Evolutionary conservation across 2,329 filamentous ascomycete genomes (phyloP).

Genomic region (Fusarium odoratissimum): DNA sequence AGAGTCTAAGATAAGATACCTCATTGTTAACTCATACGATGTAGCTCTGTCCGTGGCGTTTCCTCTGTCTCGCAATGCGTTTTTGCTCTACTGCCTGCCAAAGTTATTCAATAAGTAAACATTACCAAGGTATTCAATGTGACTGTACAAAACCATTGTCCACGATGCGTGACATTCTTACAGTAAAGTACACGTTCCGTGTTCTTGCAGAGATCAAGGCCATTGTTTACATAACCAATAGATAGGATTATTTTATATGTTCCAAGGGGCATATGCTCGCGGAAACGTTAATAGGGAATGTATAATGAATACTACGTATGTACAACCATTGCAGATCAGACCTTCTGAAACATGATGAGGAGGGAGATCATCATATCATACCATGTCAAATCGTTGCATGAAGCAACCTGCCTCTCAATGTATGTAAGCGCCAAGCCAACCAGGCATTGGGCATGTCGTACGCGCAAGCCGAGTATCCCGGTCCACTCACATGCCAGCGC

Average conservation of each 20-base stretch:
- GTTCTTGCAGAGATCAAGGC: not conserved
- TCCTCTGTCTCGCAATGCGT: not conserved
- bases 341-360: not conserved
- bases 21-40: too few relatives aligned
- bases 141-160: too few relatives aligned
- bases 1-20: not conserved
- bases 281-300: not conserved
- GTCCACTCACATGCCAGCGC: slow-evolving; percentile 19
- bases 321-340: not conserved
- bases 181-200: too few relatives aligned
- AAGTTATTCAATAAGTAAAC: too few relatives aligned
- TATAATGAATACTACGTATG: not conserved
- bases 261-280: rapidly evolving
- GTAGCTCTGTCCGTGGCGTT: not conserved
- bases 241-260: rapidly evolving
- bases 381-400: not conserved
- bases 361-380: not conserved
- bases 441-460: slow-evolving; percentile 9
- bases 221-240: not conserved
- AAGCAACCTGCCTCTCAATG: not conserved
- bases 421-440: slow-evolving; percentile 5
- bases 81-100: not conserved
- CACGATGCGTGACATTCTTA: too few relatives aligned
- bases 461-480: slow-evolving; percentile 2
- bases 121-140: not conserved